Conservation (phyloP, 129 eudicot genomes). For the Pulicaria dysenterica region DNA sequence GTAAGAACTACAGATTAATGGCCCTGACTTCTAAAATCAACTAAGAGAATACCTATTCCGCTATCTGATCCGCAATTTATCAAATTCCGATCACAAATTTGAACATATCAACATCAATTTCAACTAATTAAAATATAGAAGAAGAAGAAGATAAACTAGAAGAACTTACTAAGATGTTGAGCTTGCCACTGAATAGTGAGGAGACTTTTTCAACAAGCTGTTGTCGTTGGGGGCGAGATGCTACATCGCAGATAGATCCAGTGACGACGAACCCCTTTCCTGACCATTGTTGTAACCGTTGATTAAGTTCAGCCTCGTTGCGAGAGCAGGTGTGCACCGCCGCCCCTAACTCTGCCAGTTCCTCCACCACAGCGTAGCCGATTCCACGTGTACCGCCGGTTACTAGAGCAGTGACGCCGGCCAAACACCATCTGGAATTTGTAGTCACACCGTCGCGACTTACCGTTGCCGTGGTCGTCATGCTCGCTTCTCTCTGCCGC, state of each 20-base stretch:
- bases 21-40: too few relatives aligned
- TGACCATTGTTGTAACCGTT: slow-evolving; percentile 64
- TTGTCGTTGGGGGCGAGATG: slow-evolving; percentile 56
- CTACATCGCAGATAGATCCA: slow-evolving; percentile 74
- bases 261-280: slow-evolving; percentile 58
- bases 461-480: slow-evolving; percentile 7
- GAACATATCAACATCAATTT: slow-evolving; percentile 1
- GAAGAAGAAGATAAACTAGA: not conserved
- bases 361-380: slow-evolving; percentile 80
- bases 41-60: too few relatives aligned
- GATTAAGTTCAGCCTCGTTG: slow-evolving; percentile 58
- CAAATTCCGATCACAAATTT: not conserved
- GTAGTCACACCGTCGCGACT: not conserved
- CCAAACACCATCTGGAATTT: slow-evolving; percentile 65
- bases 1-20: too few relatives aligned
- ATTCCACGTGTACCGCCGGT: slow-evolving; percentile 95
- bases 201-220: slow-evolving; percentile 58
- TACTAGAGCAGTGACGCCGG: slow-evolving; percentile 79
- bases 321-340: slow-evolving; percentile 73
- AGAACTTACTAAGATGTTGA: slow-evolving; percentile 71
- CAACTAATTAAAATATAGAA: not conserved
- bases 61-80: not conserved
- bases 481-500: not conserved
- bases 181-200: slow-evolving; percentile 63
- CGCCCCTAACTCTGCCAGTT: slow-evolving; percentile 75